Conservation (phyloP, 805 yeast genomes). For the Pichia heedii region DNA sequence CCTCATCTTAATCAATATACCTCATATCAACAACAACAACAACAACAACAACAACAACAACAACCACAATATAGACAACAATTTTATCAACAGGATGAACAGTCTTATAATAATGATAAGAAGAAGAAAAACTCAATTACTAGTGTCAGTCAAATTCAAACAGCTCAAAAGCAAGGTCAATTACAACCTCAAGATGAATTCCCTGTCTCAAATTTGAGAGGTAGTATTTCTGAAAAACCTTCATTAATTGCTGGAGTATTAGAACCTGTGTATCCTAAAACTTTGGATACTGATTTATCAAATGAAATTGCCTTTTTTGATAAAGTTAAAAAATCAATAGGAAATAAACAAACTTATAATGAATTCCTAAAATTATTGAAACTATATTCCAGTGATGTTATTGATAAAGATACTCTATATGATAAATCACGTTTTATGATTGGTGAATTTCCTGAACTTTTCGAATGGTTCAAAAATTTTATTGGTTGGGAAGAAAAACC, state of each 20-base stretch:
- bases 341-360: slow-evolving; percentile 81
- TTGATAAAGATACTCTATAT: slow-evolving; percentile 73
- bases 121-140: slow-evolving; percentile 20
- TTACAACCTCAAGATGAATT: slow-evolving; percentile 33
- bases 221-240: slow-evolving; percentile 35
- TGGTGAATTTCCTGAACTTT: slow-evolving; percentile 70
- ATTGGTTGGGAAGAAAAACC: slow-evolving; percentile 86
- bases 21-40: background rate
- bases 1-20: slow-evolving; percentile 1
- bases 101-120: slow-evolving; percentile 13
- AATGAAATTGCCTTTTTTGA: slow-evolving; percentile 91
- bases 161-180: slow-evolving; percentile 12
- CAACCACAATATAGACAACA: slow-evolving; percentile 4
- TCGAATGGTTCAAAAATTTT: slow-evolving; percentile 86
- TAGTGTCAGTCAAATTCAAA: slow-evolving; percentile 14
- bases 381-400: slow-evolving; percentile 81
- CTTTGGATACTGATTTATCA: slow-evolving; percentile 51
- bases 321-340: slow-evolving; percentile 79
- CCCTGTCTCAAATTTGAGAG: slow-evolving; percentile 40
- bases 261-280: slow-evolving; percentile 61
- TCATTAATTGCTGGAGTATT: slow-evolving; percentile 79
- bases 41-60: slow-evolving; percentile 7
- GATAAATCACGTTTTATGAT: slow-evolving; percentile 79
- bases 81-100: slow-evolving; percentile 8
- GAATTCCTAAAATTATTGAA: slow-evolving; percentile 87